These are phyloP conservation scores for Acer campestre DNA, from an alignment of 345 rosid genomes.

Conservation along the genomic window DNA sequence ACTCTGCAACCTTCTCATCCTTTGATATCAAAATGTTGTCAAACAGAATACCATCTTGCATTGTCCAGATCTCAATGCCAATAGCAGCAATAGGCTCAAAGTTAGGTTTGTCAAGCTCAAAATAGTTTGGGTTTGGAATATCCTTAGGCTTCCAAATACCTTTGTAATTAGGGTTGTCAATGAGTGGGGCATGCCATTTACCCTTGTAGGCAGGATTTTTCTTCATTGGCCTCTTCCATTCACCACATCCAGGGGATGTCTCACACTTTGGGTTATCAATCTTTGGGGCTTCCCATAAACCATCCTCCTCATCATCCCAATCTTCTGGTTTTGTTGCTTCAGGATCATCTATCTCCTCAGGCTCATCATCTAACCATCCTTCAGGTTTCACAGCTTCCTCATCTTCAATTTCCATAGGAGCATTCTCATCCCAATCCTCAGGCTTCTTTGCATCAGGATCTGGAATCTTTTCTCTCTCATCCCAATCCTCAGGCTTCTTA, in stretches of 20 bases:
- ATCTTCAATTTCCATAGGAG: constrained; percentile 86
- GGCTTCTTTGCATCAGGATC: constrained; percentile 77
- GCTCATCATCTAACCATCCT: constrained; percentile 91
- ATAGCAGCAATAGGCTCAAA: constrained; percentile 81
- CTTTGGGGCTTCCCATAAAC: constrained; percentile 91
- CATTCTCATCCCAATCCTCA: constrained; percentile 93
- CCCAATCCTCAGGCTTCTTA: constrained; percentile 90
- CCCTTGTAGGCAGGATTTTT: constrained; percentile 88
- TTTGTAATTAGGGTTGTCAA: constrained; percentile 83
- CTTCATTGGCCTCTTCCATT: constrained; percentile 86
- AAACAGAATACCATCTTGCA: constrained; percentile 87
- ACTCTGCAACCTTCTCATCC: constrained; percentile 63
- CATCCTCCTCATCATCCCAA: constrained; percentile 97
- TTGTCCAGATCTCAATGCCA: constrained; percentile 93
- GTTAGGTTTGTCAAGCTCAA: constrained; percentile 72
- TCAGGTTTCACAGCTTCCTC: constrained; percentile 86
- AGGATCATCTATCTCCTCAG: constrained; percentile 87
- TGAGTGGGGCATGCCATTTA: constrained; percentile 75
- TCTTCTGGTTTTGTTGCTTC: constrained; percentile 89
- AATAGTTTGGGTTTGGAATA: constrained; percentile 77
- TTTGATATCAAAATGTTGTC: constrained; percentile 74
- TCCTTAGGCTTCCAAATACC: constrained; percentile 87
- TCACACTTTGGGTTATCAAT: constrained; percentile 80
- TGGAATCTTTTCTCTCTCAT: constrained; percentile 77
- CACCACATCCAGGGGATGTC: constrained; percentile 81